Conservation (phyloP, 2,329 filamentous ascomycete genomes). For the Ophiocordyceps camponoti-leonardi region DNA sequence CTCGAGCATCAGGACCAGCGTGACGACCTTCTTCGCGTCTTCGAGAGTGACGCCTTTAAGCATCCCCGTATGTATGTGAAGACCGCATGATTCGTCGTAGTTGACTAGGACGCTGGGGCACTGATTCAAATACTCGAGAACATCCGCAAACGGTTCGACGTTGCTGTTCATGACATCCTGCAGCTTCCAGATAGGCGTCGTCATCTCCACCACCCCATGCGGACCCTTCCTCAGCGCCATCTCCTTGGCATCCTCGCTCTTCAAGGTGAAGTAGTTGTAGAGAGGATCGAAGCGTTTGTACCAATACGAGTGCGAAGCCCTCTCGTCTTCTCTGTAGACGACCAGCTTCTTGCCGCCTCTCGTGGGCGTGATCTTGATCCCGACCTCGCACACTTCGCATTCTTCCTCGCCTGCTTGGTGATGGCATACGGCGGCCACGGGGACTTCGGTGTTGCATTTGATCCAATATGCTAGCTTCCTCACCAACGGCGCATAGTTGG, state of each 20-base stretch:
- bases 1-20: slow-evolving; percentile 7
- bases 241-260: slow-evolving; percentile 2
- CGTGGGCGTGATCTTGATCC: too few relatives aligned
- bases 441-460: too few relatives aligned
- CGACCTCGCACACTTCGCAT: too few relatives aligned
- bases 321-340: too few relatives aligned
- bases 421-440: too few relatives aligned
- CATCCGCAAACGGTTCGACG: slow-evolving; percentile 1
- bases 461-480: too few relatives aligned
- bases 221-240: background rate
- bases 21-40: slow-evolving; percentile 8
- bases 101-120: background rate
- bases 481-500: too few relatives aligned
- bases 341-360: too few relatives aligned
- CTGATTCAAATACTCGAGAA: slow-evolving; percentile 5
- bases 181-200: slow-evolving; percentile 5
- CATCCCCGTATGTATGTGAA: slow-evolving; percentile 10
- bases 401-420: too few relatives aligned
- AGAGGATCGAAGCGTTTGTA: background rate
- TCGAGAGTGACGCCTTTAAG: slow-evolving; percentile 7
- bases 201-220: slow-evolving; percentile 6
- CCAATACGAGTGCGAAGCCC: background rate
- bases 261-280: slow-evolving; percentile 5
- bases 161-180: slow-evolving; percentile 5
- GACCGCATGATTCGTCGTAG: slow-evolving; percentile 5